Conservation (phyloP, 1,284 basidiomycete genomes). For the Phellopilus nigrolimitatus region DNA sequence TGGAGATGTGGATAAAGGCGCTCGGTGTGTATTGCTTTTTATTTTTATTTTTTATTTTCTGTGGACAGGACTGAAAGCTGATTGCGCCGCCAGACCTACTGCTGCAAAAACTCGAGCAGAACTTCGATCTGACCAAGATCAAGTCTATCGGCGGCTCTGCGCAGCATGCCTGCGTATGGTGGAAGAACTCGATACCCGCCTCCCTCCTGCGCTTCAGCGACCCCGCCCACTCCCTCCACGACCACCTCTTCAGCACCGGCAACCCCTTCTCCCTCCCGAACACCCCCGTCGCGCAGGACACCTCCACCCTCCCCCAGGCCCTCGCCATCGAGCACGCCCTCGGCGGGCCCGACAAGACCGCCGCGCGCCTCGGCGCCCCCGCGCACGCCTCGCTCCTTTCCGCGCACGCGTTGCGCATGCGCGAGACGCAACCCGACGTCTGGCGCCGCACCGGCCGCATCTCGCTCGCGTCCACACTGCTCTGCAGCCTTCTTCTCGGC, state of each 20-base stretch:
- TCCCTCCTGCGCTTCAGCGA: conserved; percentile 60
- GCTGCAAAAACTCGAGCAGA: conserved; percentile 65
- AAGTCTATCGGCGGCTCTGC: conserved; percentile 70
- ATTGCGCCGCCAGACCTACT: conserved; percentile 54
- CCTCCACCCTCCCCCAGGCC: conserved; percentile 71
- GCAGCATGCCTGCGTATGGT: conserved; percentile 79
- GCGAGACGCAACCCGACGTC: conserved; percentile 69
- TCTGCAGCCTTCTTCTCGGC: conserved; percentile 66
- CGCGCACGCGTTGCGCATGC: conserved; percentile 64
- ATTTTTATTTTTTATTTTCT: no score
- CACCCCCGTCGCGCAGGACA: conserved; percentile 70
- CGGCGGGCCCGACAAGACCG: conserved; percentile 72
- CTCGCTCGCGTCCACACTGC: conserved; percentile 67
- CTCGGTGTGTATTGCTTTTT: conserved; percentile 54
- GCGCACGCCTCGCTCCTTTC: conserved; percentile 63
- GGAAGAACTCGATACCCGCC: conserved; percentile 58
- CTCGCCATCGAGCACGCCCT: conserved; percentile 66
- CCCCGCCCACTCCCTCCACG: conserved; percentile 56
- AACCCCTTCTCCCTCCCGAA: conserved; percentile 72
- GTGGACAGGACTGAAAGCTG: conserved; percentile 12
- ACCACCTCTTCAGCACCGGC: conserved; percentile 50
- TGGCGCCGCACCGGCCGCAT: conserved; percentile 66
- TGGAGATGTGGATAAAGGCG: conserved; percentile 82
- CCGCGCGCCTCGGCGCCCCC: conserved; percentile 63
- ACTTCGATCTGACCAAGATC: conserved; percentile 61